Conservation (phyloP, 495 filamentous ascomycete genomes). For the Daldinia caldariorum region DNA sequence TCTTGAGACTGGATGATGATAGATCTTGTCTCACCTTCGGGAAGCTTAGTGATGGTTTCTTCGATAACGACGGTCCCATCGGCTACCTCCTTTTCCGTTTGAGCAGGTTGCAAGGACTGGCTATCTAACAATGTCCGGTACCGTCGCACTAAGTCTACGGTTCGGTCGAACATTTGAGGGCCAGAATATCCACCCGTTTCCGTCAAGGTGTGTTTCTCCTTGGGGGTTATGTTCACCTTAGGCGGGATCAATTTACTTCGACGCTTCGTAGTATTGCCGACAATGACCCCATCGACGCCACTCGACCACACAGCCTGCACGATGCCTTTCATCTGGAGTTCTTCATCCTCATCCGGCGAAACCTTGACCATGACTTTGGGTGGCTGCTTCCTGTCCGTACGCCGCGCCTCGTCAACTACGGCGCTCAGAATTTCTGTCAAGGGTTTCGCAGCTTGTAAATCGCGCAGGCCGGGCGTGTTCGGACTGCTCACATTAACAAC, state of each 20-base stretch:
- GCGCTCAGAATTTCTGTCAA: slow-evolving; percentile 80
- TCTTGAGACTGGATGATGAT: slow-evolving; percentile 28
- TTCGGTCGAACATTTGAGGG: slow-evolving; percentile 83
- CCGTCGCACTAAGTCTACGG: slow-evolving; percentile 75
- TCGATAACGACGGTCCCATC: slow-evolving; percentile 51
- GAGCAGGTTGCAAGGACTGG: slow-evolving; percentile 45
- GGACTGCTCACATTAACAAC: slow-evolving; percentile 97
- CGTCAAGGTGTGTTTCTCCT: slow-evolving; percentile 71
- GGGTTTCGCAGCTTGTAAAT: slow-evolving; percentile 82
- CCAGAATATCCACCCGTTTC: slow-evolving; percentile 93
- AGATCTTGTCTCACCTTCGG: slow-evolving; percentile 40
- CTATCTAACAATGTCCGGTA: slow-evolving; percentile 80
- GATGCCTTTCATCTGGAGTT: slow-evolving; percentile 84
- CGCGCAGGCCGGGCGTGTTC: slow-evolving; percentile 90
- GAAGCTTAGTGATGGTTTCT: slow-evolving; percentile 43
- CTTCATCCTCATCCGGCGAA: slow-evolving; percentile 89
- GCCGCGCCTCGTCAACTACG: slow-evolving; percentile 80
- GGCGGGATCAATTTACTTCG: slow-evolving; percentile 73
- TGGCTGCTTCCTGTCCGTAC: slow-evolving; percentile 72
- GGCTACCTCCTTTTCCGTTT: slow-evolving; percentile 33
- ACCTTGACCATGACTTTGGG: slow-evolving; percentile 97
- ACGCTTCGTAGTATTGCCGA: slow-evolving; percentile 95
- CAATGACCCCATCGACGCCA: slow-evolving; percentile 92
- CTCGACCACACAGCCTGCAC: slow-evolving; percentile 84
- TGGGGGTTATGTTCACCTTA: slow-evolving; percentile 68